Percentiles rank a stretch among this genome's conserved stretches.
Evolutionary conservation across 169 alveolate genomes (phyloP).

Genomic region (Babesia bovis): DNA sequence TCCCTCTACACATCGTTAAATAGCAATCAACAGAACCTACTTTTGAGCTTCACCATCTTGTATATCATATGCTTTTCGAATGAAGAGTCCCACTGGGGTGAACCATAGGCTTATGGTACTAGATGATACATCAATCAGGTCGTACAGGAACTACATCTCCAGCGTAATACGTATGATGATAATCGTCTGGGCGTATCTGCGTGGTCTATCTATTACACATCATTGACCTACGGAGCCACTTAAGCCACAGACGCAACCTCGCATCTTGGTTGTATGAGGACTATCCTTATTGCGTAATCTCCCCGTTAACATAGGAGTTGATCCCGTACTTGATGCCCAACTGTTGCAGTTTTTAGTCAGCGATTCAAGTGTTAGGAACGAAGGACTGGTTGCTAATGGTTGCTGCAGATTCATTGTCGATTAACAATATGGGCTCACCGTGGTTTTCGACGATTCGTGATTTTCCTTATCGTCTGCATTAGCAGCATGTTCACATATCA

Average conservation of each 20-base stretch:
- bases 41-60: conserved; percentile 65
- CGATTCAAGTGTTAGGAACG: no score
- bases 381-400: no score
- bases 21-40: conserved; percentile 20
- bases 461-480: neutral
- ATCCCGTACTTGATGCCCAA: no score
- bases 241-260: conserved; percentile 22
- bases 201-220: neutral
- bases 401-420: neutral
- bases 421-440: no score
- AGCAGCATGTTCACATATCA: neutral
- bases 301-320: no score
- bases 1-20: conserved; percentile 39
- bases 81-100: neutral
- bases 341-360: no score
- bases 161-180: conserved; percentile 32
- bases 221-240: conserved; percentile 46
- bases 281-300: neutral
- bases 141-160: conserved; percentile 50
- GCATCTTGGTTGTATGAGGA: conserved; percentile 19
- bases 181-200: conserved; percentile 63
- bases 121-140: neutral
- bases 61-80: neutral
- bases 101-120: neutral
- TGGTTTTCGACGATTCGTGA: neutral